Conservation (phyloP, 305 asterid genomes). For the Fraxinus angustifolia region DNA sequence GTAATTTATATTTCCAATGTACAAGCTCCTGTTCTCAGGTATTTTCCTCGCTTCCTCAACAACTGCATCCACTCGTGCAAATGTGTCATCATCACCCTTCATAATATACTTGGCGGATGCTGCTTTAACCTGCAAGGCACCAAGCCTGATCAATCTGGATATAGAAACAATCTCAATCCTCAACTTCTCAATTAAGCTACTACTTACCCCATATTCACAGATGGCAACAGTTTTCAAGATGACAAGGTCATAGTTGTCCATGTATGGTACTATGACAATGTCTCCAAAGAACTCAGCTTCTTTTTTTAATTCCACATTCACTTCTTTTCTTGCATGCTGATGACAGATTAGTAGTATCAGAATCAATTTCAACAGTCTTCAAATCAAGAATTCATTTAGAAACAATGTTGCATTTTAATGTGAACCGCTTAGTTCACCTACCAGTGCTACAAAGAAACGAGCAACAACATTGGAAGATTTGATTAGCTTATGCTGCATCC, state of each 20-base stretch:
- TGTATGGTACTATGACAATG: slow-evolving; percentile 33
- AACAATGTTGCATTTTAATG: neutral
- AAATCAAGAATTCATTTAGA: neutral
- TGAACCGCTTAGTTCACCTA: neutral
- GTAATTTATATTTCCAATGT: slow-evolving; percentile 77
- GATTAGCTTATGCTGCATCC: neutral
- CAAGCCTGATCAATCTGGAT: neutral
- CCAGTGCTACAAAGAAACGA: neutral
- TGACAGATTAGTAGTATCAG: neutral
- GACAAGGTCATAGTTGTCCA: slow-evolving; percentile 37
- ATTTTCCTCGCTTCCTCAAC: slow-evolving; percentile 57
- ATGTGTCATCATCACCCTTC: slow-evolving; percentile 89
- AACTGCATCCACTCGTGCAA: slow-evolving; percentile 73
- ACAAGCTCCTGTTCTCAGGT: slow-evolving; percentile 51
- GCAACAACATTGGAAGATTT: neutral
- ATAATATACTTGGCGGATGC: slow-evolving; percentile 64
- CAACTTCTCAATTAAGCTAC: neutral
- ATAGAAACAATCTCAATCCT: neutral
- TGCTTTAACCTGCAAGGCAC: slow-evolving; percentile 47
- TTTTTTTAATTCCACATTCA: neutral
- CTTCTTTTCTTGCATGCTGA: slow-evolving; percentile 34
- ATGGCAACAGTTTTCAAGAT: slow-evolving; percentile 37
- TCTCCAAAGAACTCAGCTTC: slow-evolving; percentile 24
- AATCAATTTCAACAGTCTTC: neutral
- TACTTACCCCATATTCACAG: slow-evolving; percentile 31